Conservation (phyloP, 2,329 filamentous ascomycete species). For the Rutstroemia sp. region DNA sequence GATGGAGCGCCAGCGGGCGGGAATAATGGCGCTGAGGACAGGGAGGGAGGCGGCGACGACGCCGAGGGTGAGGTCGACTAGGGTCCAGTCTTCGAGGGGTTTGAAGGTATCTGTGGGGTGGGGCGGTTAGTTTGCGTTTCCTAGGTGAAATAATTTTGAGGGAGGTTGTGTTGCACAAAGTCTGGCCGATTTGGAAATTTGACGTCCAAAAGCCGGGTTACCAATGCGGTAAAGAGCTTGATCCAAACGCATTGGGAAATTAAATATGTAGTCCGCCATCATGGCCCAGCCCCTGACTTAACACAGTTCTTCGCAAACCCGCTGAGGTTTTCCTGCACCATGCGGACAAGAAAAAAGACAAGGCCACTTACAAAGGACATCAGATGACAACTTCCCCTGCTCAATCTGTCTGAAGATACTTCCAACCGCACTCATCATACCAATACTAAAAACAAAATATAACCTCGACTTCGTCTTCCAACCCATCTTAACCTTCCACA, state of each 20-base stretch:
- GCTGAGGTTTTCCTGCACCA: too few relatives aligned
- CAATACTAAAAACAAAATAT: slow-evolving; percentile 29
- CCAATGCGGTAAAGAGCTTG: too few relatives aligned
- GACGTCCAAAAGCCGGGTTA: too few relatives aligned
- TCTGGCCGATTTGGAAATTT: too few relatives aligned
- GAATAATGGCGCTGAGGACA: slow-evolving; percentile 26
- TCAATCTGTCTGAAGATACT: slow-evolving; percentile 27
- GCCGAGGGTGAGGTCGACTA: slow-evolving; percentile 30
- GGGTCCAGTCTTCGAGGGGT: slow-evolving; percentile 26
- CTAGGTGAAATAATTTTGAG: neutral
- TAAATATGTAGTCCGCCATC: neutral
- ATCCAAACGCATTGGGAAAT: too few relatives aligned
- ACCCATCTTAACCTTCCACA: slow-evolving; percentile 31
- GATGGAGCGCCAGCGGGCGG: slow-evolving; percentile 10
- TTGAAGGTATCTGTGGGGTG: slow-evolving; percentile 18
- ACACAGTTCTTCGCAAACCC: too few relatives aligned
- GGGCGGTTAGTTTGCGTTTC: neutral
- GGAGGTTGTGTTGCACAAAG: too few relatives aligned
- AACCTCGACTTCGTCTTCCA: slow-evolving; percentile 27
- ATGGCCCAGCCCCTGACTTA: neutral
- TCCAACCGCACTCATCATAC: slow-evolving; percentile 28
- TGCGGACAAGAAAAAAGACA: neutral
- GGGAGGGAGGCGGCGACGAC: slow-evolving; percentile 30
- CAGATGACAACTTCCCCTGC: slow-evolving; percentile 5
- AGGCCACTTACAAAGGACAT: slow-evolving; percentile 2